Conservation (phyloP, 23 red algal genomes). For the Chondrus crispus region DNA sequence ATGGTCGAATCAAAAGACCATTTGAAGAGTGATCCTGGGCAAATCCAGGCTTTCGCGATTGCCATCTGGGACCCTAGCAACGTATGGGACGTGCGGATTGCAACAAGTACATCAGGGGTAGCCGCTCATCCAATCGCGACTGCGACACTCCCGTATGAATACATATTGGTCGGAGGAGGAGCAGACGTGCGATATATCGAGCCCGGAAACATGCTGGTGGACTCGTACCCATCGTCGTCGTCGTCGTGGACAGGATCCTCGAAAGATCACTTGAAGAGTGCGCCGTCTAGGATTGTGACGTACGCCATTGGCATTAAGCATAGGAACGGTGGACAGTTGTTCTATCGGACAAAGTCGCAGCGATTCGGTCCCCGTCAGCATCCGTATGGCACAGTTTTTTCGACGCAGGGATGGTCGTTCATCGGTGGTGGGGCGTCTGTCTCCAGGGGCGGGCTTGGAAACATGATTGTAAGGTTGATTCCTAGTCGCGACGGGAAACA, state of each 20-base stretch:
- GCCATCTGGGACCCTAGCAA: constrained; percentile 26
- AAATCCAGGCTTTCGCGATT: constrained; percentile 32
- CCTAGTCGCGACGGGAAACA: neutral
- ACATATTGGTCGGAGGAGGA: constrained; percentile 23
- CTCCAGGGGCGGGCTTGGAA: constrained; percentile 21
- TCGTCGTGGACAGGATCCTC: constrained; percentile 1
- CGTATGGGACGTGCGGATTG: constrained; percentile 23
- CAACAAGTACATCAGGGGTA: neutral
- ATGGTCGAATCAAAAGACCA: constrained; percentile 29
- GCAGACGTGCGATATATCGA: neutral
- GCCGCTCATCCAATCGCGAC: constrained; percentile 8
- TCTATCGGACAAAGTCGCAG: neutral
- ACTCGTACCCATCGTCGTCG: neutral
- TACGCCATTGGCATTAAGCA: constrained; percentile 29
- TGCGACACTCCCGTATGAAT: neutral
- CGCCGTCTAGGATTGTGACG: neutral
- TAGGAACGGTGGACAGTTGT: neutral
- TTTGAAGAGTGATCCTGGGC: constrained; percentile 2
- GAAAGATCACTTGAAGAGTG: constrained; percentile 20
- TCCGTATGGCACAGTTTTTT: constrained; percentile 4
- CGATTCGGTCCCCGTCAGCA: constrained; percentile 21
- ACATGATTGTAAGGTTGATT: constrained; percentile 25
- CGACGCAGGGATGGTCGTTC: constrained; percentile 41
- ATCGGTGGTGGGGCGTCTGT: constrained; percentile 25
- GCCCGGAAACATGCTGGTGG: constrained; percentile 26